phyloP scores from a whole-genome alignment of 345 rosid species.

The Aurinia saxatilis region DNA sequence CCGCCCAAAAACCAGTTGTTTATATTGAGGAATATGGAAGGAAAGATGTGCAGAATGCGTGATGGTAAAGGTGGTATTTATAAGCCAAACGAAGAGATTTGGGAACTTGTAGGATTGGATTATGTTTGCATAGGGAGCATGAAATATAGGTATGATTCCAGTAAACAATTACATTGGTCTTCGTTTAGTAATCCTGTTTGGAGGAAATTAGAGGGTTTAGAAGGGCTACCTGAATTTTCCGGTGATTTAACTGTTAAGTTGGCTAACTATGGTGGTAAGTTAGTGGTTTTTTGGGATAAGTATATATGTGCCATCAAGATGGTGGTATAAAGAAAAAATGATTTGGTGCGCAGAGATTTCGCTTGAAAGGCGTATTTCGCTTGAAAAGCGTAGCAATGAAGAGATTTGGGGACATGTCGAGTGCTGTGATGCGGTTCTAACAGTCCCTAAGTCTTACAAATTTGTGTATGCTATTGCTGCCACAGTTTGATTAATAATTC shows the following conservation, averaged over 20 bases:
- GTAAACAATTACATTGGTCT: no score
- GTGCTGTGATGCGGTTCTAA: constrained; percentile 48
- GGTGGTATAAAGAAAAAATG: no score
- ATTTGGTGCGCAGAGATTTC: constrained; percentile 58
- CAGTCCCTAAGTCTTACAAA: constrained; percentile 28
- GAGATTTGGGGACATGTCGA: constrained; percentile 45
- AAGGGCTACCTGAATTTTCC: constrained; percentile 49
- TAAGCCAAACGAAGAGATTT: constrained; percentile 27
- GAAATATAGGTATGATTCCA: constrained; percentile 44
- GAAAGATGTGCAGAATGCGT: neutral
- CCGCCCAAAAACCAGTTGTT: neutral
- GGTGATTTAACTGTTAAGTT: constrained; percentile 39
- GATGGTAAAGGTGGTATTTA: no score
- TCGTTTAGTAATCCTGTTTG: no score
- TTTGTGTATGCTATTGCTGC: neutral
- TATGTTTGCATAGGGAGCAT: constrained; percentile 45
- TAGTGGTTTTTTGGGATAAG: constrained; percentile 63
- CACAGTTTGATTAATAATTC: neutral
- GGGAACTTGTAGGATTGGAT: no score
- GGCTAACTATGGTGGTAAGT: constrained; percentile 42
- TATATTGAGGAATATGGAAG: no score
- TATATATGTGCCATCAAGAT: constrained; percentile 16
- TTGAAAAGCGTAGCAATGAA: constrained; percentile 32
- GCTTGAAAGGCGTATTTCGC: constrained; percentile 34
- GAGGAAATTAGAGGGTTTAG: constrained; percentile 49